Conservation (phyloP, 2,329 filamentous ascomycete genomes). For the Calonectria pauciramosa region DNA sequence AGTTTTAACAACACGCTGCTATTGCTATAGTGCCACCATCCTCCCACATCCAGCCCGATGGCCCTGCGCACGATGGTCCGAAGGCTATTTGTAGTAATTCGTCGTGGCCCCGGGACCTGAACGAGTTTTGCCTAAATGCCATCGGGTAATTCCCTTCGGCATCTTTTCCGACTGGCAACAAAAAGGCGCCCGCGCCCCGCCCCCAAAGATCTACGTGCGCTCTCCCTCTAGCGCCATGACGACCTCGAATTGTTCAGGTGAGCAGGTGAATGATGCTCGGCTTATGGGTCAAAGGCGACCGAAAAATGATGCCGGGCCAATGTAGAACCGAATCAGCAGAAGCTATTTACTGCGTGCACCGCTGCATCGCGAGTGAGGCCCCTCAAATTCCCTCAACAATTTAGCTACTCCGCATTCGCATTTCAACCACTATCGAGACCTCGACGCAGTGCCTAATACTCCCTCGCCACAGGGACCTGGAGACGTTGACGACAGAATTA, state of each 20-base stretch:
- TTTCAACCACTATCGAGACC: neutral
- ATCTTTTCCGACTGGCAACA: neutral
- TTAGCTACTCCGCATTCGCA: constrained; percentile 3
- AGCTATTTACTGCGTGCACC: constrained; percentile 4
- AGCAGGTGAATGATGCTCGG: neutral
- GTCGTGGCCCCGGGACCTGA: neutral
- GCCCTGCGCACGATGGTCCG: neutral
- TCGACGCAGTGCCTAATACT: neutral
- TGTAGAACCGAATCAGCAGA: constrained; percentile 4
- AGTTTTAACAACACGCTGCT: neutral
- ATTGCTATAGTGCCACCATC: neutral
- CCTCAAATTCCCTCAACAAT: constrained; percentile 11
- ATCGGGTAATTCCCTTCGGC: neutral
- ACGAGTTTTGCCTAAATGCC: constrained; percentile 6
- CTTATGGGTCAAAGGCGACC: neutral
- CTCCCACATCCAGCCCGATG: neutral
- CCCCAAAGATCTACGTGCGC: neutral
- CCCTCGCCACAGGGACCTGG: neutral
- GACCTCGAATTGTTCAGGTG: neutral
- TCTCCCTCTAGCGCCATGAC: neutral
- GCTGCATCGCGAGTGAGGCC: constrained; percentile 6
- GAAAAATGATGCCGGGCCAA: neutral
- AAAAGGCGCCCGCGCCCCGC: neutral
- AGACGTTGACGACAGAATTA: neutral
- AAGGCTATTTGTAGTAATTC: neutral